Conservation (phyloP, 139 green algal genomes). For the Chlorella vulgaris region DNA sequence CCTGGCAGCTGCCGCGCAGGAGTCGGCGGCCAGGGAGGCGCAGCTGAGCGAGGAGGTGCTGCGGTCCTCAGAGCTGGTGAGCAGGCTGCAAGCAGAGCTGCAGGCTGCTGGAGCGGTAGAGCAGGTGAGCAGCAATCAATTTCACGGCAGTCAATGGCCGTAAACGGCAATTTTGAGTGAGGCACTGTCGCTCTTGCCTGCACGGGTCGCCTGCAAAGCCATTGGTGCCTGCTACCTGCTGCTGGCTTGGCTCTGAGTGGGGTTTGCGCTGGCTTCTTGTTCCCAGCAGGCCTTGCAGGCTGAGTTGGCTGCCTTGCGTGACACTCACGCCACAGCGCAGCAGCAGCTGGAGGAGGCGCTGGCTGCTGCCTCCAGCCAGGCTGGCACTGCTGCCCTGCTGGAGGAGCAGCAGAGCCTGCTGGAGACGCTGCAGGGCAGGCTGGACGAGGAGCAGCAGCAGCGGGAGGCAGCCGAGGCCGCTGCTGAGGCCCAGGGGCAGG, state of each 20-base stretch:
- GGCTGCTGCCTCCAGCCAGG: not conserved
- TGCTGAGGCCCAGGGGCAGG: not conserved
- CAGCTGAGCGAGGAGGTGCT: not conserved
- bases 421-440: not conserved
- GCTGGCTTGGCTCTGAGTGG: not conserved
- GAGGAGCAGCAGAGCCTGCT: not conserved
- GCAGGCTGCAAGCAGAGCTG: slow-evolving; percentile 7
- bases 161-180: no score
- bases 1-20: not conserved
- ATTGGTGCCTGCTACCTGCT: no score
- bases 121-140: no score
- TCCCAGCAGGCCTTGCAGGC: not conserved
- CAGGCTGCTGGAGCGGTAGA: slow-evolving; percentile 1
- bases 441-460: not conserved
- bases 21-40: not conserved
- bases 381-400: not conserved
- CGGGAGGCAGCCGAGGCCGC: not conserved
- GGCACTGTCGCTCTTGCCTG: no score
- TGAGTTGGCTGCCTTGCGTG: not conserved
- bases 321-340: not conserved
- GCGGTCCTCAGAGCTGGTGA: not conserved
- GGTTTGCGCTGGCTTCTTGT: not conserved
- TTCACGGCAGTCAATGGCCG: no score
- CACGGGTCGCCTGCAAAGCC: no score
- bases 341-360: not conserved